phyloP scores from a whole-genome alignment of 2,329 filamentous ascomycete species.

The Stachybotrys chlorohalonatus region DNA sequence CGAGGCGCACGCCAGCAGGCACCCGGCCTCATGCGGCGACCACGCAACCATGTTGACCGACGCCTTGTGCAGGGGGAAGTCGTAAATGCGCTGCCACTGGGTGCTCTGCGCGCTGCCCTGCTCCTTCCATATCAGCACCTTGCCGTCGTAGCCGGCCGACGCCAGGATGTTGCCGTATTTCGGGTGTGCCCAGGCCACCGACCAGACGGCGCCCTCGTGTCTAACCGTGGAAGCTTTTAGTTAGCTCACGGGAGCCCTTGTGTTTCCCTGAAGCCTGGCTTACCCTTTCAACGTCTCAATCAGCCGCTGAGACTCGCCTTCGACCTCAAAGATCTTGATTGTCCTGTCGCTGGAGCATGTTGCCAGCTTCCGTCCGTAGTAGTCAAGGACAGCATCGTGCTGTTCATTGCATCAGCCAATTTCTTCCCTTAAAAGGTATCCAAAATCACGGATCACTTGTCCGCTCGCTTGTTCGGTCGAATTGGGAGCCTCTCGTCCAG shows the following conservation, averaged over 20 bases:
- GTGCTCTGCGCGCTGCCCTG: constrained; percentile 43
- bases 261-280: constrained; percentile 9
- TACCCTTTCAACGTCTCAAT: constrained; percentile 93
- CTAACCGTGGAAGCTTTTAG: constrained; percentile 32
- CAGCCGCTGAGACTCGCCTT: constrained; percentile 82
- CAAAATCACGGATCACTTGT: no score
- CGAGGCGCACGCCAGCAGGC: constrained; percentile 86
- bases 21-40: constrained; percentile 95
- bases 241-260: constrained; percentile 7
- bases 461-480: neutral
- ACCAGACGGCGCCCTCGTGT: constrained; percentile 97
- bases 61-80: constrained; percentile 88
- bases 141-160: constrained; percentile 91
- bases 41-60: constrained; percentile 95
- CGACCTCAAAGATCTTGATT: constrained; percentile 98
- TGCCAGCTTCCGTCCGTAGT: constrained; percentile 91
- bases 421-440: no score
- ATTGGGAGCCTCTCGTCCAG: constrained; percentile 2
- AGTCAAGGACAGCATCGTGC: constrained; percentile 98
- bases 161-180: constrained; percentile 98
- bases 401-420: constrained; percentile 22
- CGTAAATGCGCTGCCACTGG: constrained; percentile 80
- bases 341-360: constrained; percentile 98
- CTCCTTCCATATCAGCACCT: constrained; percentile 98
- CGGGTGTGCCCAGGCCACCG: constrained; percentile 93